Percentiles rank a stretch among this genome's conserved stretches.
phyloP scores from a whole-genome alignment of 495 filamentous ascomycete genomes.

The Venustampulla echinocandica region DNA sequence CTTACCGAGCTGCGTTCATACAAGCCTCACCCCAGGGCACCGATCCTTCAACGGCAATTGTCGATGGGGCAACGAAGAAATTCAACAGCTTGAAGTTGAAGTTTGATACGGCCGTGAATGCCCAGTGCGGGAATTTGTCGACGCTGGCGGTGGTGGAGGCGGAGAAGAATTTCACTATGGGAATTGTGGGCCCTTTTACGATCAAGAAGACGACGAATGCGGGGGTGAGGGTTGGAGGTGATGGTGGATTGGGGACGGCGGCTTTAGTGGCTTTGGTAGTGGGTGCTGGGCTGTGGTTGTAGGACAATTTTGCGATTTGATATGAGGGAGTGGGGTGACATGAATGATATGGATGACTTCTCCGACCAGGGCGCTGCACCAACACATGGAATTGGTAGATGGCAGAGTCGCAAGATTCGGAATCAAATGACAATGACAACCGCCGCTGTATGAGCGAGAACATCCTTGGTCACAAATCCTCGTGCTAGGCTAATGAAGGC shows the following conservation, averaged over 20 bases:
- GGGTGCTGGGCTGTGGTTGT: not conserved
- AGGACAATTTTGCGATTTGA: no score
- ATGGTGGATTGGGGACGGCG: not conserved
- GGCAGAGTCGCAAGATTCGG: no score
- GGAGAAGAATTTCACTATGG: slow-evolving; percentile 26
- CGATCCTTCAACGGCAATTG: slow-evolving; percentile 20
- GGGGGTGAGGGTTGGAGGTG: not conserved
- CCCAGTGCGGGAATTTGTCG: slow-evolving; percentile 28
- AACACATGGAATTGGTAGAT: no score
- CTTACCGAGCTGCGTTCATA: slow-evolving; percentile 29
- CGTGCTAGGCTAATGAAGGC: no score
- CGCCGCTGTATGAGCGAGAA: no score
- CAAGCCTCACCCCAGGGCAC: slow-evolving; percentile 25
- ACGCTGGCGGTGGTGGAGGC: slow-evolving; percentile 25
- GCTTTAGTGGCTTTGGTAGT: not conserved
- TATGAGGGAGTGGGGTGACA: no score
- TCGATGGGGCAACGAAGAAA: slow-evolving; percentile 23
- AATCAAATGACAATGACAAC: no score
- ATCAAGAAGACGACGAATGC: not conserved
- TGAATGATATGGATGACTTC: no score
- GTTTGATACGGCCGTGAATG: slow-evolving; percentile 26
- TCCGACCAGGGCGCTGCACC: no score
- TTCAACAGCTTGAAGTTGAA: slow-evolving; percentile 27
- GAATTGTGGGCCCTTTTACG: slow-evolving; percentile 16
- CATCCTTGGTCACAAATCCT: no score